A percentile compares a stretch with the other conserved stretches of the same genome.
Conservation (phyloP, 73 alveolate species). For the Tetrahymena thermophila region DNA sequence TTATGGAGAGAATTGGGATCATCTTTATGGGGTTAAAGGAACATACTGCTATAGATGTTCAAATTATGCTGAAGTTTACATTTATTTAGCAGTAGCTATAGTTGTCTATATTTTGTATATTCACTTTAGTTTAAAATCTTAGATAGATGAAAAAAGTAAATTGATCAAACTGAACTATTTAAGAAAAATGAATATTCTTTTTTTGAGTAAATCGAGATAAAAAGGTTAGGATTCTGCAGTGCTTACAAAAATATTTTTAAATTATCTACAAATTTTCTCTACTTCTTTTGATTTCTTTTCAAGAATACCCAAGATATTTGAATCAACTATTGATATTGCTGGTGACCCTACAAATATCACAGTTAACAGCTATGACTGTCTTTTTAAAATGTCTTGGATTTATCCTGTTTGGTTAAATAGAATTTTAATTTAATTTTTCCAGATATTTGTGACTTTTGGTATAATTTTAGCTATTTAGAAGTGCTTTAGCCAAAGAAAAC, state of each 20-base stretch:
- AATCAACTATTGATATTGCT: neutral
- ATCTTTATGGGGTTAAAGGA: neutral
- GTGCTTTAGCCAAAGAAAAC: neutral
- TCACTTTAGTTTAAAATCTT: neutral
- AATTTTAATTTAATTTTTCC: neutral
- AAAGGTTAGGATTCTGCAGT: neutral
- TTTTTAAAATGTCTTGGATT: neutral
- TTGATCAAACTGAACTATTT: neutral
- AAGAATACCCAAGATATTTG: neutral
- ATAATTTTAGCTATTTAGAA: neutral
- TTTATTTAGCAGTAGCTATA: neutral
- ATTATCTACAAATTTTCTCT: neutral
- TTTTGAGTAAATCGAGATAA: neutral
- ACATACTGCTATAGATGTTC: neutral
- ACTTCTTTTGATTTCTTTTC: neutral
- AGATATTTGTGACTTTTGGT: neutral
- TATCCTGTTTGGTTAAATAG: neutral
- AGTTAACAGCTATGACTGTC: neutral
- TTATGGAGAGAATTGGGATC: neutral
- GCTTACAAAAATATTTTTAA: neutral
- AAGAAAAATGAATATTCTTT: neutral
- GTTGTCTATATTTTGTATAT: neutral
- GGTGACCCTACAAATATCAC: neutral
- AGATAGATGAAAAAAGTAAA: neutral
- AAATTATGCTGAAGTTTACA: neutral